Evolutionary conservation across 805 yeast species (phyloP).

Genomic region (Candida taoyuanica): DNA sequence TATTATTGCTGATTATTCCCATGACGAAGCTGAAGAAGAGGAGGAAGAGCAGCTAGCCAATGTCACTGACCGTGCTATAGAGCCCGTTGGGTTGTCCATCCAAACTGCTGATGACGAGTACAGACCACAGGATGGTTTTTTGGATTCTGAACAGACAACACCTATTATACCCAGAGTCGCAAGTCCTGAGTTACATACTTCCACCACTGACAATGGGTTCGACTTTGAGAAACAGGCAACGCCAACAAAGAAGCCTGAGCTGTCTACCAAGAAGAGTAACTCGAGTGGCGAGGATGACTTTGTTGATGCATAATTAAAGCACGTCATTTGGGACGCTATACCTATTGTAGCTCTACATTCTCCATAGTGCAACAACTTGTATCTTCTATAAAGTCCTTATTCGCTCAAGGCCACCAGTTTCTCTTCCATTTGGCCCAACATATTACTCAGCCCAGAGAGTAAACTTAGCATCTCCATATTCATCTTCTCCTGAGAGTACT

Average conservation of each 20-base stretch:
- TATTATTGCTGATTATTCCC: conserved; percentile 17
- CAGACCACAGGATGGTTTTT: conserved; percentile 16
- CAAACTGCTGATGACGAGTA: conserved; percentile 8
- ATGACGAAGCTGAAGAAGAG: conserved; percentile 13
- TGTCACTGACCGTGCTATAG: conserved; percentile 3
- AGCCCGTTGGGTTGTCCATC: conserved; percentile 9
- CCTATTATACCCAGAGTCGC: conserved; percentile 6
- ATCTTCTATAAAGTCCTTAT: conserved; percentile 2
- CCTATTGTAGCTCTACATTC: not conserved
- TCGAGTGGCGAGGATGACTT: conserved; percentile 13
- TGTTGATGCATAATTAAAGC: conserved; percentile 15
- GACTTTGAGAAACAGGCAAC: conserved; percentile 11
- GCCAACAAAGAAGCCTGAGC: conserved; percentile 1
- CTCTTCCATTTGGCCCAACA: conserved; percentile 30
- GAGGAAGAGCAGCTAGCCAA: conserved; percentile 5
- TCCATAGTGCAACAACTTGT: too few species aligned
- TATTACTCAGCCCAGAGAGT: conserved; percentile 18
- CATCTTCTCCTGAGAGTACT: conserved; percentile 22
- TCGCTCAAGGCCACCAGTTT: conserved; percentile 24
- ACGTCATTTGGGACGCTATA: not conserved
- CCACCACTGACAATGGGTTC: conserved; percentile 7
- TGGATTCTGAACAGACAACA: conserved; percentile 15
- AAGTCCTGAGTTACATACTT: conserved; percentile 2
- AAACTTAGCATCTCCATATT: conserved; percentile 24
- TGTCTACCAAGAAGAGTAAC: not conserved